Evolutionary conservation across 2,329 filamentous ascomycete species (phyloP), one percentile per base, ranked within the genome.

Genomic region (Diaporthe ampelina): DNA sequence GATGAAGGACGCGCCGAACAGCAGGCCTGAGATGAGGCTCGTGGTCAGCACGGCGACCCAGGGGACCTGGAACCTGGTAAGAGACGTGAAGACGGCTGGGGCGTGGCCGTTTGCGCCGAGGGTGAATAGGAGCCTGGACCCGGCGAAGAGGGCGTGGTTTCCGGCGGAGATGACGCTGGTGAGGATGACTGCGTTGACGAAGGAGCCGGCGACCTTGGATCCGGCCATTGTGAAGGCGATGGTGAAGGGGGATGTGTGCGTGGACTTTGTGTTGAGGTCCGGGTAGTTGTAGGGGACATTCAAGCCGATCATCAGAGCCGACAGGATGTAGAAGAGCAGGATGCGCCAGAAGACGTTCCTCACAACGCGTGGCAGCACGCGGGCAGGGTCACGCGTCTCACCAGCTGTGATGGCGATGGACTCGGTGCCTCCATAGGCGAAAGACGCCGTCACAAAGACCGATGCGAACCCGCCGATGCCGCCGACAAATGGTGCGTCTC

Each of bases 331-430:
- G 81, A 91, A 90, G 11, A 90, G 83, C 4, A 90, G 75, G 70
- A 91, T 91, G 7, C 91, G 87, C 89, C 89, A 92, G 78, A 92
- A 92, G 52, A 92, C 90, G 72, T 92, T 92, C 77, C 90, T 90
- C 59, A 93, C 89, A 3, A 92, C 91, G 4, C 87, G 86, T 1
- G 91, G 91, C 45, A 93, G 83, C 73, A 87, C 92, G 76, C 86
- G 87, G 24, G 88, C 86, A 0, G 91, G 91, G 77, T 92, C 86
- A 77, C 88, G 90, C 2, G 91, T 92, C 80, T 93, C 91, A 57
- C 91, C 91, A 0, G 91, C 91, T 0, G 91, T 92, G 73, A 93
- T 91, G 68, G 90, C 91, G 65, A 93, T 91, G 45, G 88, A 90
- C 80, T 92, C 91, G 3, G 90, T 92, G 70, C 91, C 91, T 45